Base-by-base conservation (phyloP, 2,329 filamentous ascomycete species). In the Calonectria leucothoes region DNA sequence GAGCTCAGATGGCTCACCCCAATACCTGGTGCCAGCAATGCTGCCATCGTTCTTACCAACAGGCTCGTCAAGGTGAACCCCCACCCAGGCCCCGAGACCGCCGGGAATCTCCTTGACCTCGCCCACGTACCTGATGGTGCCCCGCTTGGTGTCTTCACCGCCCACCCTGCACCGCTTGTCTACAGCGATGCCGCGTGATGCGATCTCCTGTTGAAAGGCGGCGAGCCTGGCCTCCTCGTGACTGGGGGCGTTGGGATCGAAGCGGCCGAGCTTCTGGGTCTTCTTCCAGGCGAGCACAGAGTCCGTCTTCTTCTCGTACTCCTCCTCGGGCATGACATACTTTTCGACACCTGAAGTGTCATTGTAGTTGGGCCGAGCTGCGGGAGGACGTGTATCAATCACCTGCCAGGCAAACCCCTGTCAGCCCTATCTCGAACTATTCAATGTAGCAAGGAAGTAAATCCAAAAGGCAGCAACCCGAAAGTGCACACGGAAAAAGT, bases 221-320 rank as follows among this genome's bases (percentile, higher is more conserved):
- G 90, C 89, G 71, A 94, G 87, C 83, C 94, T 94, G 75, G 94
- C 90, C 82, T 94, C 89, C 82, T 95, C 93, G 27, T 94, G 90
- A 73, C 89, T 91, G 23, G 94, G 92, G 10, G 95, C 95, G 79
- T 93, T 89, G 15, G 97, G 97, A 82, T 98, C 95, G 85, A 99
- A 99, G 42, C 97, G 94, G 65, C 97, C 97, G n/a, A 98, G 91
- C 83, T 97, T 96, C 84, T 98, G 93, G n/a, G 92, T 88, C 86
- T 94, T 96, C 86, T 99, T 99, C 95, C 95, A 98, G 7, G 96
- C 94, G 29, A 98, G 90, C 17, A 99, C 97, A 4, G 94, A 96
- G 85, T 98, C 95, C 52, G 92, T 88, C 82, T 96, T 95, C 81
- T 92, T 91, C 83, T 95, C 95, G 85, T 99, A 99, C 82, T 96